Base-by-base conservation (phyloP, 805 yeast species). In the Ogataea henricii region DNA sequence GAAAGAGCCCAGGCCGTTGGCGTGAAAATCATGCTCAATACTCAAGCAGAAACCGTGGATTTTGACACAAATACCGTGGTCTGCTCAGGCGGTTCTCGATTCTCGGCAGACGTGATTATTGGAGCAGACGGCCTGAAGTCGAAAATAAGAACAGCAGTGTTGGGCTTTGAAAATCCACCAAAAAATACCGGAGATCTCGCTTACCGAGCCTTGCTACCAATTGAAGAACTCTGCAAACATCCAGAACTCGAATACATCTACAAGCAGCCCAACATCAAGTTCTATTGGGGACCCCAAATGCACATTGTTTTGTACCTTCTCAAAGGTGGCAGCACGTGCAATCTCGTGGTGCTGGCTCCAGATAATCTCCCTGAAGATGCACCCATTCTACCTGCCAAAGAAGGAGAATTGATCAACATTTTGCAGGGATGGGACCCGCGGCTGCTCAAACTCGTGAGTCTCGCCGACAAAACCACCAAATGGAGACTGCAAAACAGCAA, bases 71-170 rank as follows among this genome's bases (percentile, higher is more conserved):
- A 46, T 14, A 33, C 41, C 3, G 51, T 35, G 6, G 14, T 34
- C 30, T 38, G 47, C 30, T 13, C 41, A 2, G 38, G 33, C 25
- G 47, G 45, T 2, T 7, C 10, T 6, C 20, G 10, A 7, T 47
- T 47, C 21, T 9, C 26, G 3, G 51, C 47, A 8, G 47, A 47
- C 32, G 45, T 47, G 13, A 47, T 47, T 9, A 43, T 47, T 9
- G 51, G 51, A 32, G 51, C 51, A 16, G 51, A 47, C 34, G 51
- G 51, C 4, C 30, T 47, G 38, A 47, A 43, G 34, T 47, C 51
- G 4, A 47, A 33, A 18, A 16, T 43, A 12, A 32, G 51, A 33
- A 37, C 47, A 3, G 25, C 33, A 6, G 40, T 47, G 8, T 12
- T 47, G 14, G 51, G 51, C 4, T 27, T 16, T 22, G 45, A 47